phyloP scores from a whole-genome alignment of 352 stramenopile genomes.

The Sclerospora graminicola region DNA sequence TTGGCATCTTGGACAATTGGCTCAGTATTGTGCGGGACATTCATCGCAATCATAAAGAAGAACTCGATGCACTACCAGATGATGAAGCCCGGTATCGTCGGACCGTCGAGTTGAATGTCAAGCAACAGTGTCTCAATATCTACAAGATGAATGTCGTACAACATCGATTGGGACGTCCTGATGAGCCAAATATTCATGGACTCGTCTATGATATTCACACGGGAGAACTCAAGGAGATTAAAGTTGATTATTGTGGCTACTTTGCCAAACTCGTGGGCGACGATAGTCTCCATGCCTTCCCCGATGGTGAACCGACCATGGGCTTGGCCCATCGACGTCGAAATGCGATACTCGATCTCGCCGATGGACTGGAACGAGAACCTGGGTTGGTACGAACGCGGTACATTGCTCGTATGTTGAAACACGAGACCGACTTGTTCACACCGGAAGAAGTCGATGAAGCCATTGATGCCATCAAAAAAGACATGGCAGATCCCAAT shows the following conservation, averaged over 20 bases:
- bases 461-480: conserved; percentile 32
- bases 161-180: conserved; percentile 45
- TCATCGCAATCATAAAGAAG: conserved; percentile 19
- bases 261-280: conserved; percentile 36
- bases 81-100: conserved; percentile 27
- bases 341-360: conserved; percentile 47
- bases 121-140: conserved; percentile 78
- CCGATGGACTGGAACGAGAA: conserved; percentile 49
- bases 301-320: conserved; percentile 41
- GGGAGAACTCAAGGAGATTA: conserved; percentile 50
- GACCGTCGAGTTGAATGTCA: conserved; percentile 79
- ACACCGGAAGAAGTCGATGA: conserved; percentile 42
- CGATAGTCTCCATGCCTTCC: conserved; percentile 49
- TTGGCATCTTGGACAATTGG: conserved; percentile 86
- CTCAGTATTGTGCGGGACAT: conserved; percentile 83
- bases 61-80: conserved; percentile 17
- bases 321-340: conserved; percentile 33
- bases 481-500: conserved; percentile 20
- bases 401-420: conserved; percentile 55
- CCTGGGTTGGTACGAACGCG: conserved; percentile 34
- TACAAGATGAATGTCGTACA: conserved; percentile 83
- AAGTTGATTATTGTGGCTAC: conserved; percentile 50
- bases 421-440: conserved; percentile 52
- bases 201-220: conserved; percentile 65
- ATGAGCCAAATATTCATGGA: conserved; percentile 62